Evolutionary conservation across 106 monocot species (phyloP).

Genomic region (Platanthera guangdongensis): DNA sequence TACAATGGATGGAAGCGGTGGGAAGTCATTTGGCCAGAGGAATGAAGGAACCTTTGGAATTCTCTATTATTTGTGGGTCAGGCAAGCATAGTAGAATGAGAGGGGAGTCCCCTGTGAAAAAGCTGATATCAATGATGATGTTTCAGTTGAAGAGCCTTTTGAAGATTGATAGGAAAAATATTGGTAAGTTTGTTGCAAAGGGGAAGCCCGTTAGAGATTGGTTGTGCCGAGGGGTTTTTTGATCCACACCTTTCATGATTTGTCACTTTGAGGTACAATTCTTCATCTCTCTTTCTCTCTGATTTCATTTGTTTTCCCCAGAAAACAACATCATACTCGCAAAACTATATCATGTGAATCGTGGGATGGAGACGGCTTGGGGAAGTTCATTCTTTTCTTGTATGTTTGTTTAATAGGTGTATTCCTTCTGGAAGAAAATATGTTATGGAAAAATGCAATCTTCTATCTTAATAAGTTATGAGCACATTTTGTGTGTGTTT

Average conservation of each 20-base stretch:
- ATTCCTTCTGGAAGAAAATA: too few species aligned
- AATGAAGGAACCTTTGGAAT: slow-evolving; percentile 19
- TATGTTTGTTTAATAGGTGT: too few species aligned
- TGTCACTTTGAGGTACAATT: not conserved
- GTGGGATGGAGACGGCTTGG: too few species aligned
- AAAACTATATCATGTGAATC: not conserved
- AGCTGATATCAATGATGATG: slow-evolving; percentile 53
- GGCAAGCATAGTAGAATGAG: slow-evolving; percentile 52
- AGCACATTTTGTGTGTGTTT: too few species aligned
- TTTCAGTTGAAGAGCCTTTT: slow-evolving; percentile 39
- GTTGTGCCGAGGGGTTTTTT: slow-evolving; percentile 25
- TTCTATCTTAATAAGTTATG: too few species aligned
- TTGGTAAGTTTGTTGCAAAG: slow-evolving; percentile 59
- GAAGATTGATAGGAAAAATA: slow-evolving; percentile 66
- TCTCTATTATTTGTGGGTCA: slow-evolving; percentile 62
- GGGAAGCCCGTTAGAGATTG: slow-evolving; percentile 51
- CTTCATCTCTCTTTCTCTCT: too few species aligned
- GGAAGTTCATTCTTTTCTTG: too few species aligned
- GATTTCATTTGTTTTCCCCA: not conserved
- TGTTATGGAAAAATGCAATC: too few species aligned
- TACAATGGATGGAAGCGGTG: slow-evolving; percentile 63
- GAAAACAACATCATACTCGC: not conserved
- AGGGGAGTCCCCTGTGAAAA: slow-evolving; percentile 56
- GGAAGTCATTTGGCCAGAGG: slow-evolving; percentile 15
- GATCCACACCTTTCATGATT: not conserved